Conservation (phyloP, 768 basidiomycete species). For the Lactarius hatsudake region DNA sequence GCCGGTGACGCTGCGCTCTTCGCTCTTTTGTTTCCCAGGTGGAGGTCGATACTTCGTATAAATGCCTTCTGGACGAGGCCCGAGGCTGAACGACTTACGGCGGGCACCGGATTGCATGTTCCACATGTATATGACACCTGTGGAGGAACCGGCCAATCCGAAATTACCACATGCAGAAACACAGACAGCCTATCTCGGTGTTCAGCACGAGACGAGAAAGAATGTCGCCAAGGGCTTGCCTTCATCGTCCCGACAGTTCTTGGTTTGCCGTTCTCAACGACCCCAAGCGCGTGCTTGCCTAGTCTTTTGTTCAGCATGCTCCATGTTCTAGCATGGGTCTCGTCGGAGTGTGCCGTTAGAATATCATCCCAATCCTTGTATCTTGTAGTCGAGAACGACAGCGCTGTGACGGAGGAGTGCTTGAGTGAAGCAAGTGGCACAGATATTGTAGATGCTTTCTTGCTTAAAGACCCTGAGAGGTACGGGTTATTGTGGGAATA, state of each 20-base stretch:
- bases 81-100: conserved; percentile 73
- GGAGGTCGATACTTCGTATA: conserved; percentile 40
- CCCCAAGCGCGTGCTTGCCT: conserved; percentile 70
- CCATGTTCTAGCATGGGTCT: conserved; percentile 84
- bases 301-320: conserved; percentile 75
- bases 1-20: conserved; percentile 67
- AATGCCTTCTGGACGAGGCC: conserved; percentile 57
- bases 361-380: conserved; percentile 98
- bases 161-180: conserved; percentile 97
- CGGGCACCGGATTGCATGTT: conserved; percentile 95
- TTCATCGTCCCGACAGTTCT: conserved; percentile 65
- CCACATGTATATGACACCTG: conserved; percentile 83
- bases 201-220: neutral
- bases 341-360: conserved; percentile 84
- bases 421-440: conserved; percentile 82
- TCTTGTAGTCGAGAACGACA: conserved; percentile 76
- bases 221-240: conserved; percentile 41
- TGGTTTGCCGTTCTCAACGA: conserved; percentile 49
- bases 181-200: conserved; percentile 60
- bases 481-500: neutral
- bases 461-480: conserved; percentile 72
- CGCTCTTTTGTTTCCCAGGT: conserved; percentile 39
- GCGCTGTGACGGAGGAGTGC: conserved; percentile 71
- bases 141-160: conserved; percentile 79
- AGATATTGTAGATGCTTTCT: conserved; percentile 74